These are phyloP conservation scores for Paraphaeosphaeria sporulosa DNA, from an alignment of 2,329 filamentous ascomycete genomes.

Conservation along the genomic window DNA sequence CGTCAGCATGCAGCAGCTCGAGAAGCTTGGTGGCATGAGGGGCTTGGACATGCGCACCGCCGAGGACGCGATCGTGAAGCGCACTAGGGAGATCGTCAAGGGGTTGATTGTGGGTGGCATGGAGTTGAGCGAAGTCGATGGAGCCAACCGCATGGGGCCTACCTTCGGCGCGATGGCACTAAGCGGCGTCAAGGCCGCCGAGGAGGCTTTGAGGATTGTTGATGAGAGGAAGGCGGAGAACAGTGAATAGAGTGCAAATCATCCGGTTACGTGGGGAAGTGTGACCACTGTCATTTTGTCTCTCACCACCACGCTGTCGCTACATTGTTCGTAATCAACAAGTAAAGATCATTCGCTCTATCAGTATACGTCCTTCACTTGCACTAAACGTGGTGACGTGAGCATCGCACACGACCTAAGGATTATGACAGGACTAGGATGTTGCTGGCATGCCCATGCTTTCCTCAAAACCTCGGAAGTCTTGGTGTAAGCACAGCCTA, in stretches of 20 bases:
- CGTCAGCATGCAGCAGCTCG: slow-evolving; percentile 83
- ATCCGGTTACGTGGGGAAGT: no score
- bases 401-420: no score
- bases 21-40: slow-evolving; percentile 89
- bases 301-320: no score
- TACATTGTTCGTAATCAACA: no score
- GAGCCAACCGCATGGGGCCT: slow-evolving; percentile 89
- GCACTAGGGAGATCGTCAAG: slow-evolving; percentile 85
- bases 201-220: slow-evolving; percentile 81
- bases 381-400: no score
- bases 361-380: no score
- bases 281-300: no score
- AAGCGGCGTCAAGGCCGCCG: slow-evolving; percentile 87
- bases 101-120: slow-evolving; percentile 94
- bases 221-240: slow-evolving; percentile 81
- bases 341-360: no score
- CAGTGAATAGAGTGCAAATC: slow-evolving; percentile 51
- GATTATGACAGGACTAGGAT: no score
- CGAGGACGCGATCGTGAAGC: slow-evolving; percentile 93
- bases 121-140: slow-evolving; percentile 90
- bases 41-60: slow-evolving; percentile 91
- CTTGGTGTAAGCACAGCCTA: no score
- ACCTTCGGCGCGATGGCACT: slow-evolving; percentile 91
- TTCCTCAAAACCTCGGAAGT: no score
- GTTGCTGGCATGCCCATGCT: no score